phyloP scores from a whole-genome alignment of 768 basidiomycete genomes.

The Tricholoma flavovirens region DNA sequence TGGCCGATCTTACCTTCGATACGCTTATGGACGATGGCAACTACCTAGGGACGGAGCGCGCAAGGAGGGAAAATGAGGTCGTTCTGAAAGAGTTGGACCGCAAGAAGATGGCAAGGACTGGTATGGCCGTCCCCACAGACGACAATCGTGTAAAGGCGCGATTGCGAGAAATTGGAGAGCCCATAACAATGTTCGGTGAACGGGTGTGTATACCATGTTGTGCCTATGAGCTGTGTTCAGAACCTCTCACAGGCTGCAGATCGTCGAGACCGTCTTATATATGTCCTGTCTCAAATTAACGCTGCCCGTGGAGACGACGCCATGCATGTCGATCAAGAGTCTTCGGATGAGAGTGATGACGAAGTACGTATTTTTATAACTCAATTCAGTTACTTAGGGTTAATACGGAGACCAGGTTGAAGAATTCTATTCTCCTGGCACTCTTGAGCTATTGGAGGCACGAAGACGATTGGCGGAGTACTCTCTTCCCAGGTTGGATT shows the following conservation, averaged over 20 bases:
- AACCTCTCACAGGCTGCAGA: constrained; percentile 72
- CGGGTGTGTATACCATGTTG: constrained; percentile 54
- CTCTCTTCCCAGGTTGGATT: constrained; percentile 90
- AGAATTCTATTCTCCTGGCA: constrained; percentile 94
- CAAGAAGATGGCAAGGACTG: constrained; percentile 86
- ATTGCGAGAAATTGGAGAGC: constrained; percentile 90
- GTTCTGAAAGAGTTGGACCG: constrained; percentile 95
- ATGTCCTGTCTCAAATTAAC: constrained; percentile 91
- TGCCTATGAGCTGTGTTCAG: constrained; percentile 8
- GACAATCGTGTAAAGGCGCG: constrained; percentile 88
- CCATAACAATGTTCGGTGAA: constrained; percentile 97
- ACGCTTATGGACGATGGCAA: constrained; percentile 74
- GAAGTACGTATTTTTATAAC: constrained; percentile 42
- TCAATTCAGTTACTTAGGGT: not conserved
- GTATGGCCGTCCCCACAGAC: constrained; percentile 93
- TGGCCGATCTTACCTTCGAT: constrained; percentile 75
- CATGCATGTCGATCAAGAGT: constrained; percentile 68
- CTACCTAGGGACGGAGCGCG: constrained; percentile 68
- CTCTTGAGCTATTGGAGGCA: constrained; percentile 80
- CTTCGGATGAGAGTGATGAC: constrained; percentile 67
- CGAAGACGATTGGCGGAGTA: constrained; percentile 85
- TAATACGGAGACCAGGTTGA: constrained; percentile 51
- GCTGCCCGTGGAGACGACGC: constrained; percentile 80
- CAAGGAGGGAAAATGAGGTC: constrained; percentile 75
- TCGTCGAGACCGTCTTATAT: constrained; percentile 90